These are phyloP conservation scores for Flammula alnicola DNA, from an alignment of 1,284 basidiomycete genomes.

Conservation along the genomic window DNA sequence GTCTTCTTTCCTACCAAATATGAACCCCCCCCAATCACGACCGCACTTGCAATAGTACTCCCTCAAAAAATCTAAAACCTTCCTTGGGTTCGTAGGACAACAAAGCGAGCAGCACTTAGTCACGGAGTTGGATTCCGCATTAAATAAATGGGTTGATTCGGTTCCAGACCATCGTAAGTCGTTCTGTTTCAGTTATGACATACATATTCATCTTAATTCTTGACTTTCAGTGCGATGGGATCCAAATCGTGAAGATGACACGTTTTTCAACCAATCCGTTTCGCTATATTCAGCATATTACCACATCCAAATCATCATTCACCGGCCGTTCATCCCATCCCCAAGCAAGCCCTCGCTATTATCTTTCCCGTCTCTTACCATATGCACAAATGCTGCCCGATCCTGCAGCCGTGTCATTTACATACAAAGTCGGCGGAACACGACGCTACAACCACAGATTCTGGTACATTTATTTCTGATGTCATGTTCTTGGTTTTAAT, in stretches of 20 bases:
- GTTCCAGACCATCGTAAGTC: conserved; percentile 67
- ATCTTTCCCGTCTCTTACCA: conserved; percentile 76
- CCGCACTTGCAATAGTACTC: conserved; percentile 60
- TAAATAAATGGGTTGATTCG: conserved; percentile 79
- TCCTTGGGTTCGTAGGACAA: conserved; percentile 61
- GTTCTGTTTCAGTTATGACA: background rate
- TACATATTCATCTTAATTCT: background rate
- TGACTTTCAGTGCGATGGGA: conserved; percentile 71
- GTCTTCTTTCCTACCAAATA: conserved; percentile 28
- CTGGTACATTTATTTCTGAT: conserved; percentile 38
- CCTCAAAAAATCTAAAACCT: conserved; percentile 68
- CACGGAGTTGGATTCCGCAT: conserved; percentile 74
- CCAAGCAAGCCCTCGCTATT: conserved; percentile 59
- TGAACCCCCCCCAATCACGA: background rate
- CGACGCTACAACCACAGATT: conserved; percentile 39
- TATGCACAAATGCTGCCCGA: conserved; percentile 86
- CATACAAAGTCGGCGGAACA: conserved; percentile 45
- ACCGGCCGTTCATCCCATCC: conserved; percentile 82
- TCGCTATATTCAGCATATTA: conserved; percentile 72
- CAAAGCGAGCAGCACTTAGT: conserved; percentile 74
- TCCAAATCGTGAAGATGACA: conserved; percentile 58
- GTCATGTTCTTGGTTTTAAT: background rate
- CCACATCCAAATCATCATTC: conserved; percentile 77
- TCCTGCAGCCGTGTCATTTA: conserved; percentile 77
- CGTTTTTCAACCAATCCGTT: conserved; percentile 75